A percentile compares a stretch with the other conserved stretches of the same genome.
phyloP scores from a whole-genome alignment of 352 stramenopile genomes.

The Lagenidium giganteum region DNA sequence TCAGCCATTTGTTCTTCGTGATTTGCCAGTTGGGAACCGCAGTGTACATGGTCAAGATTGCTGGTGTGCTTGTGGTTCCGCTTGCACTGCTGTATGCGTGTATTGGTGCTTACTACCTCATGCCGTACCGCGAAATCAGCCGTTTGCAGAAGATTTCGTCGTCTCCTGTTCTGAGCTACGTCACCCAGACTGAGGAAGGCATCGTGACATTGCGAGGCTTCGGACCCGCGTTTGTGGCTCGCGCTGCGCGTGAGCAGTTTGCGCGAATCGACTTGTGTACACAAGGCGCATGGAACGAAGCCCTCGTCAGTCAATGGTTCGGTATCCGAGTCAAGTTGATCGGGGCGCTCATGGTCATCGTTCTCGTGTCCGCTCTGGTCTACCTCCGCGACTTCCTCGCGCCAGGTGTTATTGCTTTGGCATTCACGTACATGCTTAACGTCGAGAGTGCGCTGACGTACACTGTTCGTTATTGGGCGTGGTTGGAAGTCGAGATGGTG shows the following conservation, averaged over 20 bases:
- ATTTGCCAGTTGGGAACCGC: constrained; percentile 60
- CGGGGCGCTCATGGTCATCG: constrained; percentile 10
- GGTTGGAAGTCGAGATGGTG: constrained; percentile 43
- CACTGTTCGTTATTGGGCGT: constrained; percentile 35
- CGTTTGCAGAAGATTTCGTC: constrained; percentile 22
- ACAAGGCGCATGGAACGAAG: constrained; percentile 14
- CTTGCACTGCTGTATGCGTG: constrained; percentile 66
- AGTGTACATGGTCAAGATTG: constrained; percentile 49
- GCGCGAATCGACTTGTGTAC: constrained; percentile 8
- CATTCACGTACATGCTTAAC: constrained; percentile 72
- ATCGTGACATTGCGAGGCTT: constrained; percentile 24
- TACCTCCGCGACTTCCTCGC: constrained; percentile 8
- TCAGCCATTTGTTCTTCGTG: constrained; percentile 56
- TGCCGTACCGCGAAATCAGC: constrained; percentile 15
- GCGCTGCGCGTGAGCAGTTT: constrained; percentile 11
- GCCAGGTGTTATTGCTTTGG: constrained; percentile 50
- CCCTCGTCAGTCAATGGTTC: constrained; percentile 15
- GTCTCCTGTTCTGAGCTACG: constrained; percentile 26
- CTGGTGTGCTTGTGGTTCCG: constrained; percentile 54
- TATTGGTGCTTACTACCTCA: constrained; percentile 14
- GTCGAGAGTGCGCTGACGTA: constrained; percentile 64
- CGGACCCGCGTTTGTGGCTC: constrained; percentile 6
- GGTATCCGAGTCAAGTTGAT: constrained; percentile 6
- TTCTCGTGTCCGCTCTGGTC: constrained; percentile 17
- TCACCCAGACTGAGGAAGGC: constrained; percentile 20